Evolutionary conservation across 2,329 filamentous ascomycete genomes (phyloP), one percentile per base, ranked within the genome.

Genomic region (Paramyrothecium sp.): DNA sequence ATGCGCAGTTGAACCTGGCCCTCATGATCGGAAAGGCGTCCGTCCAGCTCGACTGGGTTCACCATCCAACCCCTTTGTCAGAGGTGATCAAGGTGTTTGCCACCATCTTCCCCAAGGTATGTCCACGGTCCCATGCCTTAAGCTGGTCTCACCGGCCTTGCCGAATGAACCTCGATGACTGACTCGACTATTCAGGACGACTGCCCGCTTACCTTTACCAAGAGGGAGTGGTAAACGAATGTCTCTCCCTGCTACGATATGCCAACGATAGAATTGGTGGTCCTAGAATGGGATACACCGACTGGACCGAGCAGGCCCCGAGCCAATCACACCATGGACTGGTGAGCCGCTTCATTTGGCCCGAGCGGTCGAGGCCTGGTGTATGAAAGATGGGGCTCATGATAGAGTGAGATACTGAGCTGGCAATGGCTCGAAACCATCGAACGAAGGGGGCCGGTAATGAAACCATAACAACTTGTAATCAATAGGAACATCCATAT

Each of bases 11-110:
- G 60, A 97, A 97, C 75, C 79, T 99, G 67, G 94, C 91, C 70
- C 85, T 91, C 51, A 90, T 96, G 83, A 84, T 97, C 68, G 93
- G 92, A 71, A 97, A 95, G 83, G 93, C 92, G 10, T 90, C 91
- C 63, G 82, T 97, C 73, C 81, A 88, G 70, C 81, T 98, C 64
- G 87, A 98, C 75, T 98, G 94, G 94, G 84, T 88, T 73, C 95
- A 99, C 75, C 87, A 92, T 71, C 77, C 92, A 19, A 98, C 95
- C 12, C 86, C 90, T 0, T 70, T 81, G 58, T 96, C 91, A 0
- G 95, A 99, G 78, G 89, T 96, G 75, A 98, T 99, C 76, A 94
- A 96, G 80, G 94, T 98, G 64, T 99, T 98, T 78, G 95, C 95
- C 46, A 97, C 92, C 26, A 96, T 99, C 66, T 99, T 99, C 83